Evolutionary conservation across 106 monocot genomes (phyloP), one percentile per base, ranked within the genome.

Genomic region (Dendrobium officinale): DNA sequence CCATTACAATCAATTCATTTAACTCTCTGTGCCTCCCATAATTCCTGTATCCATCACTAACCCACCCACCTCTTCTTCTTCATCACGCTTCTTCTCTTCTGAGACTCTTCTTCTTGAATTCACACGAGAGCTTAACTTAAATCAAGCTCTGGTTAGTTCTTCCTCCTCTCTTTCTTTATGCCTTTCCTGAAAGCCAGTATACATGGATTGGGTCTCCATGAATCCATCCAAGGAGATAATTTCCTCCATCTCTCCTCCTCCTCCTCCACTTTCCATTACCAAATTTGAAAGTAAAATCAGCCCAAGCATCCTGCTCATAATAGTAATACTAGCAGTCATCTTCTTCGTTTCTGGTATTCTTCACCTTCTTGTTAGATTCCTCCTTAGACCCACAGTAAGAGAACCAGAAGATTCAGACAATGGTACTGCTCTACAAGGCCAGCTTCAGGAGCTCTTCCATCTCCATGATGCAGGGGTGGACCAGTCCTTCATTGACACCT

Each of bases 381-480:
- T 95, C 68, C 72, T 90, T 2, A 84, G 79, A 75, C 88, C 88
- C 54, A 83, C 45, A 37, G 81, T 42, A 40, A 78, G 84, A 42
- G 88, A 90, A 2, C 72, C 90, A 5, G 91, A 93, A 9, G 76
- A 76, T 16, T 26, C 76, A 17, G 81, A 79, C 59, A 81, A 84
- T 42, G 89, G 48, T 67, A 95, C 95, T 0, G 89, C 89, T 44
- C 74, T 95, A 7, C 98, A 99, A 78, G 95, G 98, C 55, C 98
- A 95, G 70, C 93, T 99, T 40, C 98, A 91, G 88, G 95, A 99
- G 83, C 95, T 99, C 54, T 99, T 99, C 87, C 89, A 99, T 75
- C 90, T 99, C 82, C 98, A 99, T 75, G 98, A 99, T 61, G 82
- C 90, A 2, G 98, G 98, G 0, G 91, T 99, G 4, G 98, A 99